phyloP scores from a whole-genome alignment of 768 basidiomycete species.

The Podaxis rugospora region DNA sequence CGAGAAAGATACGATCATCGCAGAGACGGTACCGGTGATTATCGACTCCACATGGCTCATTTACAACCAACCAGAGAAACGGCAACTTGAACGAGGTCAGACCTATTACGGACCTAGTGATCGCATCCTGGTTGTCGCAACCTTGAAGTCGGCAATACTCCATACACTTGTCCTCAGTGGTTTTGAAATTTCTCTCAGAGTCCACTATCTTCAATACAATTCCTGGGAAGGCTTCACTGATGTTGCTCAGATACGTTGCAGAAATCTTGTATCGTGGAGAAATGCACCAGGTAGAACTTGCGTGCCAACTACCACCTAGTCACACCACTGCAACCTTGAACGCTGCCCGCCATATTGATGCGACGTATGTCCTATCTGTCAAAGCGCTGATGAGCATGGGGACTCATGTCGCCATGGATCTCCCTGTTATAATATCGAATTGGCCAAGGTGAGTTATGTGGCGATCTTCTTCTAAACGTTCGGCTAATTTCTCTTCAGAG shows the following conservation, averaged over 20 bases:
- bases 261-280: constrained; percentile 74
- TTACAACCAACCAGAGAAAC: constrained; percentile 73
- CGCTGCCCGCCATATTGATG: constrained; percentile 79
- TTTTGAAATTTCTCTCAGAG: constrained; percentile 81
- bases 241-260: constrained; percentile 48
- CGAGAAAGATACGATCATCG: constrained; percentile 65
- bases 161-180: constrained; percentile 72
- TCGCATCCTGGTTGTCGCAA: constrained; percentile 65
- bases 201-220: constrained; percentile 51
- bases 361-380: constrained; percentile 73
- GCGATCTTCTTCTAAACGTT: not conserved
- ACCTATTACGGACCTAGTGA: constrained; percentile 89
- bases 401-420: constrained; percentile 58
- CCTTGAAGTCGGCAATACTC: constrained; percentile 65
- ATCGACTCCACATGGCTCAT: constrained; percentile 93
- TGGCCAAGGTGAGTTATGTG: constrained; percentile 65
- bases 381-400: constrained; percentile 74
- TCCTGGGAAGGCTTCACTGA: constrained; percentile 57
- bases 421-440: constrained; percentile 82
- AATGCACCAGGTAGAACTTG: constrained; percentile 68
- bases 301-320: constrained; percentile 60
- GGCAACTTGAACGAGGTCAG: constrained; percentile 63
- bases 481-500: constrained; percentile 31
- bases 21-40: constrained; percentile 64
- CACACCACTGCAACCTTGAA: constrained; percentile 81